These are phyloP conservation scores for Alloascoidea hylecoeti DNA, from an alignment of 805 yeast genomes.

Conservation along the genomic window DNA sequence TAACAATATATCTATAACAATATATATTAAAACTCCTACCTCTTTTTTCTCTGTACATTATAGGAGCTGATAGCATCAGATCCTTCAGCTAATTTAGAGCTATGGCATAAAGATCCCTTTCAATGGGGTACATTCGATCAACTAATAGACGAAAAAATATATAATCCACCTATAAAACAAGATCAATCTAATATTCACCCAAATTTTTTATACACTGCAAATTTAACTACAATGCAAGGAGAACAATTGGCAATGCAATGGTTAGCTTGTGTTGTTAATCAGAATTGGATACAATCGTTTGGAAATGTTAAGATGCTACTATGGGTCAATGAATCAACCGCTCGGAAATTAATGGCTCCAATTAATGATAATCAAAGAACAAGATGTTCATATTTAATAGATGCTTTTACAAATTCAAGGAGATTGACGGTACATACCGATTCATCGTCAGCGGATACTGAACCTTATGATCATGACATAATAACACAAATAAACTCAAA, in stretches of 20 bases:
- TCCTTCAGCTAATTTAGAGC: constrained; percentile 11
- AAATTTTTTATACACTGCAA: constrained; percentile 42
- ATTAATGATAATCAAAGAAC: constrained; percentile 37
- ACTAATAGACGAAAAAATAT: constrained; percentile 26
- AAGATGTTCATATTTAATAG: constrained; percentile 50
- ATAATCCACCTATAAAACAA: constrained; percentile 24
- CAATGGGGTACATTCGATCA: constrained; percentile 48
- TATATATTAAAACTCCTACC: constrained; percentile 6
- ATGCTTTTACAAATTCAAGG: constrained; percentile 38
- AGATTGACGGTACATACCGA: background rate
- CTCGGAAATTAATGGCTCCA: constrained; percentile 45
- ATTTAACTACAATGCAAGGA: constrained; percentile 39
- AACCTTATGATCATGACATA: background rate
- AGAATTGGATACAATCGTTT: constrained; percentile 62
- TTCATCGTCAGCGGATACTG: background rate
- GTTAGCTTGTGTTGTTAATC: constrained; percentile 49
- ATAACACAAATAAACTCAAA: too few species aligned
- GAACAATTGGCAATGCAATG: constrained; percentile 67
- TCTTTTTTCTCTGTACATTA: constrained; percentile 5
- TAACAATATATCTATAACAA: constrained; percentile 3
- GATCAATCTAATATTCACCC: constrained; percentile 30
- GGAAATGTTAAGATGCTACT: constrained; percentile 66
- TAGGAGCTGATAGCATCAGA: constrained; percentile 13
- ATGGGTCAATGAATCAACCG: constrained; percentile 49
- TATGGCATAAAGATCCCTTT: constrained; percentile 37